Base-by-base conservation (phyloP, 2,329 filamentous ascomycete genomes). In the Colletotrichum sp. region DNA sequence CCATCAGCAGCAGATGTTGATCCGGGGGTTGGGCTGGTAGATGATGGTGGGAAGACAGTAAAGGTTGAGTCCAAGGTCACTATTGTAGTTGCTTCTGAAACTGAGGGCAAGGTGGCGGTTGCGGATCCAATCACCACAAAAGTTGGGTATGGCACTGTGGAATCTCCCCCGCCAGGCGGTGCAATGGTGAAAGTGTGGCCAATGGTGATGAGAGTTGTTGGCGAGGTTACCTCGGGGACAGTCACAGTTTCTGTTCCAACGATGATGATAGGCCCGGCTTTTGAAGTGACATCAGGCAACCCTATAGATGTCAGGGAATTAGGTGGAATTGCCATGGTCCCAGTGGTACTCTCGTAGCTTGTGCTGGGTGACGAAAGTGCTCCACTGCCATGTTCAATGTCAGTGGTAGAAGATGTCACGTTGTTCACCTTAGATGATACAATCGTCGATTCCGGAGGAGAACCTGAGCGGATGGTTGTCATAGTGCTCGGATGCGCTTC, bases 11-110 rank as follows among this genome's bases (percentile, higher is more conserved):
- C 1, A 8, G 15, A 26, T 57, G 1, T 57, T 49, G 44, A 8
- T 28, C 1, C 1, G 0, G 52, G 4, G 0, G 12, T 57, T 0
- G 1, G 8, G 2, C 13, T 57, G 13, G 4, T 3, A 15, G 21
- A 18, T 0, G 1, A 4, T 7, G 55, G 16, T 0, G 55, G 55
- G 0, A 26, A 16, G 13, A 59, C 3, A 1, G 55, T 59, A 21
- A 59, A 59, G 26, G 55, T 59, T 6, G 55, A 59, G 21, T 18
- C 55, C 26, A 59, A 59, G 2, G 55, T 59, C 0, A 59, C 26
- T 0, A 59, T 6, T 9, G 55, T 59, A 0, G 55, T 59, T 0
- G 3, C 55, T 28, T 28, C 8, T 16, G 55, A 59, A 0, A 59
- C 55, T 16, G 26, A 1, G 6, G 55, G 24, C 3, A 59, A 2